These are phyloP conservation scores for Cicer pinnatifidum DNA, from an alignment of 306 rosid species.

Conservation along the genomic window DNA sequence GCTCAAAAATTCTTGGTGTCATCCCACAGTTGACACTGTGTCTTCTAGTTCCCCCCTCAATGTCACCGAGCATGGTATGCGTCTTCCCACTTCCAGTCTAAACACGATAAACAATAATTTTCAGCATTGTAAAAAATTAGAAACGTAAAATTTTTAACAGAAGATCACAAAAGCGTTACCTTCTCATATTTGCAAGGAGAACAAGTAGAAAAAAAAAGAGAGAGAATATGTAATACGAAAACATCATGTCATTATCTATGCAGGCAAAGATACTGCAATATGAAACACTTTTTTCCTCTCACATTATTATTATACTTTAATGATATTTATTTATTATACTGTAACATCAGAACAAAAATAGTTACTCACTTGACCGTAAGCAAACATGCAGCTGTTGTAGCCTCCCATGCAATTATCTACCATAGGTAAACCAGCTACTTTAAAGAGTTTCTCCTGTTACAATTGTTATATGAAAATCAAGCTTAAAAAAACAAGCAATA, in stretches of 20 bases:
- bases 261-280: not conserved
- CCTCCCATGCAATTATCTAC: constrained; percentile 96
- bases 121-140: not conserved
- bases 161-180: not conserved
- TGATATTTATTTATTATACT: not conserved
- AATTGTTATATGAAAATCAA: constrained; percentile 40
- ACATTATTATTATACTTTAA: not conserved
- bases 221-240: constrained; percentile 6
- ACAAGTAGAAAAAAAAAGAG: constrained; percentile 5
- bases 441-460: constrained; percentile 85
- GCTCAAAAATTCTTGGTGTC: constrained; percentile 97
- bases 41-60: constrained; percentile 95
- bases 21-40: constrained; percentile 98
- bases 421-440: constrained; percentile 95
- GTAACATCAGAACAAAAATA: constrained; percentile 10
- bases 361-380: constrained; percentile 93
- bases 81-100: constrained; percentile 99
- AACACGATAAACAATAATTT: constrained; percentile 34
- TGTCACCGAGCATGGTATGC: constrained; percentile 99
- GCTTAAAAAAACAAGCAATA: constrained; percentile 13
- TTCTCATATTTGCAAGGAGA: constrained; percentile 3
- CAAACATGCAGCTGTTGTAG: constrained; percentile 99
- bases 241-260: constrained; percentile 25
- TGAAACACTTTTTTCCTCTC: not conserved
- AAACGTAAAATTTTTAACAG: constrained; percentile 14